phyloP scores from a whole-genome alignment of 345 rosid genomes.

The Melaleuca alternifolia region DNA sequence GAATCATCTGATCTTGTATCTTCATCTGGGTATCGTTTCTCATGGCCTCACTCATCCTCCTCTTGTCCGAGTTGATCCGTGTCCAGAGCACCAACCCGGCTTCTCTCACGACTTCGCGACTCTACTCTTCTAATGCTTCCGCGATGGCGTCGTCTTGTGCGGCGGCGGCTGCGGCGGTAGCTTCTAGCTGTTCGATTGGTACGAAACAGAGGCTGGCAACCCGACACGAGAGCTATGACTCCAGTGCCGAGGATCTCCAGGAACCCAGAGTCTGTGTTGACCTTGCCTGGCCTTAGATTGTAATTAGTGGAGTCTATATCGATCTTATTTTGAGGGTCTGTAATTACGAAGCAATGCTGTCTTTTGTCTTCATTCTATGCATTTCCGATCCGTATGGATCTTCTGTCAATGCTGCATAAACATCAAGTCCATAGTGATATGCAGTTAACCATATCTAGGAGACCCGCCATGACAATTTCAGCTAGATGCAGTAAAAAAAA shows the following conservation, averaged over 20 bases:
- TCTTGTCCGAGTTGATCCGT: constrained; percentile 3
- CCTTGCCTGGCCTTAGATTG: constrained; percentile 1
- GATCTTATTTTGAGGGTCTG: not conserved
- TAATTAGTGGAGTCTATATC: not conserved
- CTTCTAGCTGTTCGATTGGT: not conserved
- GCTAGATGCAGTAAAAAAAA: not conserved
- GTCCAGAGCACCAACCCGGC: not conserved
- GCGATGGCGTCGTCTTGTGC: not conserved
- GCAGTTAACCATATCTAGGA: not conserved
- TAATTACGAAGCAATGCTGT: not conserved
- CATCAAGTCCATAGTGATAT: not conserved
- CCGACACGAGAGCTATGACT: not conserved
- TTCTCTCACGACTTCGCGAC: not conserved
- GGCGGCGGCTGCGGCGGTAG: not conserved
- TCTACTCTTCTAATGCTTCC: not conserved
- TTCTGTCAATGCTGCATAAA: not conserved
- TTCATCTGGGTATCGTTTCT: not conserved
- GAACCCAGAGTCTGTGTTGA: constrained; percentile 1
- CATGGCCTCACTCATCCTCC: constrained; percentile 8
- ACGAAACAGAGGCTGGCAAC: not conserved
- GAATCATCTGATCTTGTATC: not conserved
- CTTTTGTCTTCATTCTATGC: not conserved
- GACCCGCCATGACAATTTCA: not conserved
- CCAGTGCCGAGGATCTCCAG: not conserved
- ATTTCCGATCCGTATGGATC: not conserved